Base-by-base conservation (phyloP, 2,329 filamentous ascomycete species). In the Xylaria sp. region DNA sequence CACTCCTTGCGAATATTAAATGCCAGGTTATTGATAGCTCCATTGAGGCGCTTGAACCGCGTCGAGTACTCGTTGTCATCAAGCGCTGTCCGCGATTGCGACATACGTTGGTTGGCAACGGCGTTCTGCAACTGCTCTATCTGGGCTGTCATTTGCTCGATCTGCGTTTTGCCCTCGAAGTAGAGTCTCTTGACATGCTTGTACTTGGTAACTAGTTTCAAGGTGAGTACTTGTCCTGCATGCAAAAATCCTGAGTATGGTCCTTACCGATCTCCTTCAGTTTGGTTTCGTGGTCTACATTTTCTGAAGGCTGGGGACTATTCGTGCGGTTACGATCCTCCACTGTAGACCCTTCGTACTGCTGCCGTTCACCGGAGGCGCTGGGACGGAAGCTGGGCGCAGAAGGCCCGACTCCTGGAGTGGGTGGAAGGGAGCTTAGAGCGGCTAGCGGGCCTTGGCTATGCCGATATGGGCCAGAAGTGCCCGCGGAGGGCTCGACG, bases 131-230 rank as follows among this genome's bases (percentile, higher is more conserved):
- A 82, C 69, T 94, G 89, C 73, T 97, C 93, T 23, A 97, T 90
- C 74, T 97, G 92, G 16, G 86, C 82, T 66, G 88, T 89, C 68
- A 96, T 88, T 69, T 89, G 85, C 70, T 97, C 92, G 57, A 97
- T 93, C 75, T 97, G 92, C 13, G 87, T 83, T 72, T 96, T 94
- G 71, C 93, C 92, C 65, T 97, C 94, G 73, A 97, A 97, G 73
- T 97, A 99, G 69, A 97, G 90, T 58, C 92, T 87, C 79, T 99
- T 99, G 59, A 99, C 93, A 72, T 97, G 96, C 74, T 95, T 95
- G 74, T 99, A 99, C 78, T 99, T 99, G 66, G 85, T 86, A 70
- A 94, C 92, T 96, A 65, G 55, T 61, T 51, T 35, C 35, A 58
- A 73, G 68, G 63, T 84, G 39, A 73, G 68, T 48, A 57, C n/a